A percentile compares a stretch with the other conserved stretches of the same genome.
These are phyloP conservation scores for Euclidium syriacum DNA, from an alignment of 345 rosid species.

Conservation along the genomic window DNA sequence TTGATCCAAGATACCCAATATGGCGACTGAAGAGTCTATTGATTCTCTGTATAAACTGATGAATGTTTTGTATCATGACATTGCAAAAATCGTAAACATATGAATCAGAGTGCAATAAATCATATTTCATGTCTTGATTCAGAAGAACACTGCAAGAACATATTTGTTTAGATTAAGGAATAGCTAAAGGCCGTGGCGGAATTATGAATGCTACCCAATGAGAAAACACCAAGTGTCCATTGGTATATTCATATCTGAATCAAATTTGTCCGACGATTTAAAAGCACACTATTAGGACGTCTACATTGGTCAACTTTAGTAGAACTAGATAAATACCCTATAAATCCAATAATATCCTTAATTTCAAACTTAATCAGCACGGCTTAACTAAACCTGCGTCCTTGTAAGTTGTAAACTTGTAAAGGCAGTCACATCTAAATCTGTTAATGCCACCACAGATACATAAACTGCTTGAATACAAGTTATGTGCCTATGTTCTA, in stretches of 20 bases:
- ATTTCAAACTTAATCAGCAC: background rate
- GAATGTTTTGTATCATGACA: background rate
- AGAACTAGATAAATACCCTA: background rate
- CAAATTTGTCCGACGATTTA: conserved; percentile 2
- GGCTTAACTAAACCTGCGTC: background rate
- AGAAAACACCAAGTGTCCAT: background rate
- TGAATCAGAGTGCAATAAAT: too few species aligned
- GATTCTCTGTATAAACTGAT: background rate
- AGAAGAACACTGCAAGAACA: background rate
- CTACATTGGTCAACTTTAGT: background rate
- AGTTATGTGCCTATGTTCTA: too few species aligned
- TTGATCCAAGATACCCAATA: background rate
- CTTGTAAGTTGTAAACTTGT: background rate
- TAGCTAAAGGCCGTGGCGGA: background rate
- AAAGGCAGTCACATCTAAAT: background rate
- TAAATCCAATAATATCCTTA: background rate
- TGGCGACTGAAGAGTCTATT: background rate
- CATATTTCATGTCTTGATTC: too few species aligned
- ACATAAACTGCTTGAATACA: background rate
- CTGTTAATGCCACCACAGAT: background rate
- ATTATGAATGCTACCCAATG: too few species aligned
- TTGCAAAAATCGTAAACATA: too few species aligned
- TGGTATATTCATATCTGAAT: background rate
- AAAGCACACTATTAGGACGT: background rate
- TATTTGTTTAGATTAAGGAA: too few species aligned